phyloP scores from a whole-genome alignment of 2,329 filamentous ascomycete genomes.

The Fusarium sp. region DNA sequence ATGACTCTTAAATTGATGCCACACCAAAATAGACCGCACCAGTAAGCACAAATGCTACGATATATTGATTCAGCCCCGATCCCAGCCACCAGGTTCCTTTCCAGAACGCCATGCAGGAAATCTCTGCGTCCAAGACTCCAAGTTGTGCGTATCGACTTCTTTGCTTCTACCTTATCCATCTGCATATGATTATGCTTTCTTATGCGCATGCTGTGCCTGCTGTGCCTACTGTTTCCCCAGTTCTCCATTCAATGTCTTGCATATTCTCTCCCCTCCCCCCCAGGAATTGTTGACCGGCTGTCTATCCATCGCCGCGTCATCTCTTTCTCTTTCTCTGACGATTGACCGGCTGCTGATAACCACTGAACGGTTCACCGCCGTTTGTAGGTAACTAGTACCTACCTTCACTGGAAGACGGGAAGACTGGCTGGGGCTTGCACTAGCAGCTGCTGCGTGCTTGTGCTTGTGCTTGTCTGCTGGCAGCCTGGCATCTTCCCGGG shows the following conservation, averaged over 20 bases:
- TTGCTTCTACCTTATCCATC: no score
- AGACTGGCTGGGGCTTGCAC: slow-evolving; percentile 41
- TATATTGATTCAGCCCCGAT: slow-evolving; percentile 5
- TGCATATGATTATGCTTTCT: slow-evolving; percentile 4
- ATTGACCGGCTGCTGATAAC: slow-evolving; percentile 34
- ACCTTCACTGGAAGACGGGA: slow-evolving; percentile 16
- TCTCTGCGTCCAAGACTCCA: slow-evolving; percentile 19
- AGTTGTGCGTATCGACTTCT: slow-evolving; percentile 20
- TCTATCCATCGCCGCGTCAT: slow-evolving; percentile 28
- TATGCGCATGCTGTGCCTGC: slow-evolving; percentile 30
- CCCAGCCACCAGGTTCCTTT: slow-evolving; percentile 34
- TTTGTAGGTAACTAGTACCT: no score
- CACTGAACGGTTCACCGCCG: slow-evolving; percentile 42
- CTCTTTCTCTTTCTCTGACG: slow-evolving; percentile 8
- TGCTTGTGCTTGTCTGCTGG: slow-evolving; percentile 30
- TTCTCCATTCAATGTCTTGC: slow-evolving; percentile 43
- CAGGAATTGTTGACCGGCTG: slow-evolving; percentile 42
- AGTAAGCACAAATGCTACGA: no score
- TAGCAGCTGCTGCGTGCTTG: slow-evolving; percentile 37
- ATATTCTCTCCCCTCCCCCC: slow-evolving; percentile 45
- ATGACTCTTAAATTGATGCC: slow-evolving; percentile 18
- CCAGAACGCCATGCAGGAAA: slow-evolving; percentile 27
- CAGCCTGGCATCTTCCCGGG: slow-evolving; percentile 34
- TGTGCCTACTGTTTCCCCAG: slow-evolving; percentile 36
- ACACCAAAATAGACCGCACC: slow-evolving; percentile 20